Evolutionary conservation across 805 yeast species (phyloP), one percentile per base, ranked within the genome.

Genomic region (Zygotorulaspora danielsina): DNA sequence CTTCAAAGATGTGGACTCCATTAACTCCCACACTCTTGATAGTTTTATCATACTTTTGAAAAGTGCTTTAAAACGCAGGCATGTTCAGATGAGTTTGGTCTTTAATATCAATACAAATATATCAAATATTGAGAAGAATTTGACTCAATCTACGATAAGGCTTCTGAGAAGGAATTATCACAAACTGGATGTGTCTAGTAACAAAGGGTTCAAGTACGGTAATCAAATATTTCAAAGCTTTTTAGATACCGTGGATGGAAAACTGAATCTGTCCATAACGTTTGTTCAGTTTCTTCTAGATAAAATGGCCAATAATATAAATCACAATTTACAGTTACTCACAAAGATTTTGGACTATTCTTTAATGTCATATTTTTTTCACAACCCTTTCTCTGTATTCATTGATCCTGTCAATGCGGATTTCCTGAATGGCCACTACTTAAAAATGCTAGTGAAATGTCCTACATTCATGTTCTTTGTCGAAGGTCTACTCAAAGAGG

Each of bases 391-490:
- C 39, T 58, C 65, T 1, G 54, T 60, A 5, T 61, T 61, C 39
- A 59, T 61, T 37, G 66, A 61, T 33, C 64, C 63, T 6, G 57
- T 55, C 7, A 61, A 61, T 38, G 48, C 55, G n/a, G 54, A 46
- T 21, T 46, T 41, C 32, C 37, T 60, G 6, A 49, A 54, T 30
- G 60, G 55, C n/a, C 42, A 48, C 8, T 60, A 61, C 42, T 43
- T 57, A 9, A 41, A 51, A 15, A 40, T 54, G 35, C 41, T 61
- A 2, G 39, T 49, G 2, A 57, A 51, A 38, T 61, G 66, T 38
- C 63, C 63, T 5, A 59, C 66, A 0, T 61, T 55, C 34, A 59
- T 60, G 63, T 53, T 53, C 32, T 61, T 58, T 38, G 44, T 61
- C n/a, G 64, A 60, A 32, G 56, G 56, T 3, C 41, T 61, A 25